Evolutionary conservation across 140 eudicot species (phyloP).

Genomic region (Oenanthe javanica): DNA sequence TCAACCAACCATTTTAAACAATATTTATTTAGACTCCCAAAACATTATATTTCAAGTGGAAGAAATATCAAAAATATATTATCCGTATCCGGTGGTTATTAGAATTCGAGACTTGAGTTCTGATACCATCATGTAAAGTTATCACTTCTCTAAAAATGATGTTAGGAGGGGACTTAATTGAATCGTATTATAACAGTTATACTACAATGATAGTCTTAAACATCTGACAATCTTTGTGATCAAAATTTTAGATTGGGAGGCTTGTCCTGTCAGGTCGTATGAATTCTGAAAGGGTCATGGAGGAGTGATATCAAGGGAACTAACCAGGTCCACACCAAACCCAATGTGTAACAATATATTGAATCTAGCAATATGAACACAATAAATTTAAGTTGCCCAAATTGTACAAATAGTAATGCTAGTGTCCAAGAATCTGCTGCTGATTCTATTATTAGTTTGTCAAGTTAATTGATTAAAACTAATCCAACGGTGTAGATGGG

Average conservation of each 20-base stretch:
- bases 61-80: background rate
- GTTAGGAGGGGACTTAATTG: too few species aligned
- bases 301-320: background rate
- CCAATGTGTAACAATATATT: background rate
- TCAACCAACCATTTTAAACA: too few species aligned
- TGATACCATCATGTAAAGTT: too few species aligned
- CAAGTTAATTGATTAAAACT: background rate
- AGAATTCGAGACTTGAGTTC: too few species aligned
- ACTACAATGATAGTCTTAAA: too few species aligned
- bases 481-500: background rate
- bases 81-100: too few species aligned
- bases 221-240: background rate
- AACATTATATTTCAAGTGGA: background rate
- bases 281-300: background rate
- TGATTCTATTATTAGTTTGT: background rate
- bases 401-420: background rate
- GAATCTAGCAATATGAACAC: background rate
- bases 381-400: background rate
- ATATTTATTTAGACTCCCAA: background rate
- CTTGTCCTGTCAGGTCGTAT: background rate
- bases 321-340: slow-evolving; percentile 2
- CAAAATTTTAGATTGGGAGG: background rate
- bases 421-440: background rate
- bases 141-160: too few species aligned
- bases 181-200: too few species aligned